A percentile compares a stretch with the other conserved stretches of the same genome.
phyloP scores from a whole-genome alignment of 495 filamentous ascomycete genomes.

The Hyphodiscus hymeniophilus region DNA sequence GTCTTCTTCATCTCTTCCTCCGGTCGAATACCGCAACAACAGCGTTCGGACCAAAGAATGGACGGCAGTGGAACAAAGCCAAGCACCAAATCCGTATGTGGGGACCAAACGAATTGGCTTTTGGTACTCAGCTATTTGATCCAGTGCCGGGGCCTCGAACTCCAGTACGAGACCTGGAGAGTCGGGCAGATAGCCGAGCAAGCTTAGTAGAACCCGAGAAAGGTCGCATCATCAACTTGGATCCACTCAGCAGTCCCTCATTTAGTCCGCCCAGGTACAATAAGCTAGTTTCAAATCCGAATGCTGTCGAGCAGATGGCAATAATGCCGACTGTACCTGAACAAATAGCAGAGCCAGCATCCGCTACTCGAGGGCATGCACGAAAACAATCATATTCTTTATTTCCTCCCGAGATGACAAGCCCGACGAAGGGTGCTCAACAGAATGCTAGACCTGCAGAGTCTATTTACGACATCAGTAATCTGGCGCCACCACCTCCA shows the following conservation, averaged over 20 bases:
- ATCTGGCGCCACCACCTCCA: slow-evolving; percentile 16
- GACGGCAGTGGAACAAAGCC: slow-evolving; percentile 6
- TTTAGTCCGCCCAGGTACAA: neutral
- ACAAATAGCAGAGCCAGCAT: neutral
- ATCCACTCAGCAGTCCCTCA: slow-evolving; percentile 9
- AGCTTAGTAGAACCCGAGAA: slow-evolving; percentile 16
- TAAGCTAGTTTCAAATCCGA: neutral
- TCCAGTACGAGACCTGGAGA: slow-evolving; percentile 1
- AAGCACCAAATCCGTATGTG: slow-evolving; percentile 25
- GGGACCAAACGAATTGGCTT: slow-evolving; percentile 24
- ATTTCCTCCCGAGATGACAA: slow-evolving; percentile 13
- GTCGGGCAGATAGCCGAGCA: slow-evolving; percentile 9
- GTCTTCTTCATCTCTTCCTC: slow-evolving; percentile 28
- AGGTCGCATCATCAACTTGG: slow-evolving; percentile 16
- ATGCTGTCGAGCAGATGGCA: neutral
- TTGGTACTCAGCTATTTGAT: slow-evolving; percentile 19
- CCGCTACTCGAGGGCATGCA: slow-evolving; percentile 2
- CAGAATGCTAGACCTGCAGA: neutral
- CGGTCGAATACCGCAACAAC: slow-evolving; percentile 27
- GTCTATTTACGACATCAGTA: slow-evolving; percentile 18
- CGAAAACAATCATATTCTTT: slow-evolving; percentile 18
- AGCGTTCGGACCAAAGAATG: slow-evolving; percentile 22
- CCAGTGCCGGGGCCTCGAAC: slow-evolving; percentile 14
- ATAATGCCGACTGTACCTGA: slow-evolving; percentile 2
- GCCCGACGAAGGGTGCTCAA: neutral